Evolutionary conservation across 257 asterid genomes (phyloP), one percentile per base, ranked within the genome.

Genomic region (Cruciata laevipes): DNA sequence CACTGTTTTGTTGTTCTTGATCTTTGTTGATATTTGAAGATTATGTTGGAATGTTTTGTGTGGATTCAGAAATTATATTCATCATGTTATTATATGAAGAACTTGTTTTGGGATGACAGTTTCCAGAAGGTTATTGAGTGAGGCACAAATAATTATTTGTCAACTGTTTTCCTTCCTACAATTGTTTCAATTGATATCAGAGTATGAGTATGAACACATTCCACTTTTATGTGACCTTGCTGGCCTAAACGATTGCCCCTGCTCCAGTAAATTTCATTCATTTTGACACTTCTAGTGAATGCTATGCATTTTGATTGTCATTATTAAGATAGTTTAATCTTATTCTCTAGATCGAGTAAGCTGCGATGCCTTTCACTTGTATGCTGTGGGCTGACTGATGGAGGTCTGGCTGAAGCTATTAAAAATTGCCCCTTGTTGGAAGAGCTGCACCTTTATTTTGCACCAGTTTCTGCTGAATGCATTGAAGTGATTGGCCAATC

Each of bases 381-480:
- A 57, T n/a, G 27, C 49, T 75, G 76, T 74, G 8, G 21, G 3
- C 57, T 84, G 31, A 31, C 76, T 17, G 73, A 37, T 0, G n/a
- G n/a, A 9, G 72, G 73, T 31, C 65, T 83, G 72, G 23, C 21
- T 42, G 71, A 51, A 71, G 83, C 83, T 27, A 74, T 71, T 52
- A 66, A 67, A 69, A 78, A 27, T 25, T 62, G 78, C 20, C 79
- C 87, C 4, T 42, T 63, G 42, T 67, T 86, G 68, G 86, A 84
- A 69, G 88, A 84, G 78, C 61, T 86, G 80, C 85, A 84, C 60
- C 80, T 86, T 61, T 18, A 14, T n/a, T 23, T 32, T 47, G 31
- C 58, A 3, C 3, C 5, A 17, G 18, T 18, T 53, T 0, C n/a
- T 32, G 61, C 53, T 18, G 57, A 20, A 42, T 53, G 61, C 6